Conservation (phyloP, 441 rosid species). For the Sinapis alba region DNA sequence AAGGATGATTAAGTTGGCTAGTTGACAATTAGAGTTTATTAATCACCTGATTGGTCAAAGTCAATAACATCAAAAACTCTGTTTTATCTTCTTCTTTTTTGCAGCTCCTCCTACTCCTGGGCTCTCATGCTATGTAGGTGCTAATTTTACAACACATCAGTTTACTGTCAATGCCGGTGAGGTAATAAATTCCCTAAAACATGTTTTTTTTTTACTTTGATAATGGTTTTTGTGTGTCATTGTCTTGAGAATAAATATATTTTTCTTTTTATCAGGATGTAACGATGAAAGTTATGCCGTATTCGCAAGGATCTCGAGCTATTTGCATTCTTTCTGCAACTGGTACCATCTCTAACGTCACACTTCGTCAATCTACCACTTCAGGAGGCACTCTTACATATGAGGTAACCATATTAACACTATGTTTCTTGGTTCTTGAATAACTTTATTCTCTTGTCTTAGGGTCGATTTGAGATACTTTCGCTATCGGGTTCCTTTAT, state of each 20-base stretch:
- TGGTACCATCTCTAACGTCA: conserved; percentile 91
- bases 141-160: conserved; percentile 88
- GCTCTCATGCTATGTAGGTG: conserved; percentile 73
- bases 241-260: not conserved
- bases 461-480: conserved; percentile 98
- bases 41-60: conserved; percentile 24
- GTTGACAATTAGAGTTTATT: not conserved
- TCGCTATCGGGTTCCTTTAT: conserved; percentile 85
- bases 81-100: conserved; percentile 24
- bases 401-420: conserved; percentile 56
- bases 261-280: conserved; percentile 58
- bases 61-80: conserved; percentile 8
- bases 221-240: not conserved
- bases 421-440: conserved; percentile 2
- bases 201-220: not conserved
- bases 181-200: conserved; percentile 50
- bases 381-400: conserved; percentile 94
- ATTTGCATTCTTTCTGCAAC: conserved; percentile 92
- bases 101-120: conserved; percentile 31
- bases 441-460: not conserved
- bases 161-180: conserved; percentile 91
- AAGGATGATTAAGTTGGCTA: not conserved
- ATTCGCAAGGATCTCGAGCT: conserved; percentile 90
- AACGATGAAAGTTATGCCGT: conserved; percentile 91
- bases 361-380: conserved; percentile 88